Evolutionary conservation across 1,284 basidiomycete genomes (phyloP).

Genomic region (Trichosporon ovoides): DNA sequence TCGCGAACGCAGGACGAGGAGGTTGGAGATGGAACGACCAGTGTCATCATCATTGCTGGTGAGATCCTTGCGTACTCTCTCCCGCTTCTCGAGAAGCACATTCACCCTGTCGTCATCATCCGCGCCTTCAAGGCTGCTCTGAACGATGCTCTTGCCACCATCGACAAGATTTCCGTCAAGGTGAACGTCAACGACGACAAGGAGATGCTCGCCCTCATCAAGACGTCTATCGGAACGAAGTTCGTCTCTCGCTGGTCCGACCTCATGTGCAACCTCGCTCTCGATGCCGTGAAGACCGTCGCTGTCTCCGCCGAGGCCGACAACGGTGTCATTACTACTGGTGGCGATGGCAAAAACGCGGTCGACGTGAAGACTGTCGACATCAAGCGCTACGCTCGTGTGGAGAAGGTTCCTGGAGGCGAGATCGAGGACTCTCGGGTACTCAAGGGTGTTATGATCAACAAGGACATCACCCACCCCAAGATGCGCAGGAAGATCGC

Average conservation of each 20-base stretch:
- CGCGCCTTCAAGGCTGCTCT: constrained; percentile 95
- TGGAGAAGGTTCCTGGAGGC: constrained; percentile 95
- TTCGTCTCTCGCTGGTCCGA: constrained; percentile 95
- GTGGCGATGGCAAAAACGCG: constrained; percentile 20
- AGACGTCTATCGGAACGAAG: constrained; percentile 98
- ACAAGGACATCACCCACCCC: constrained; percentile 98
- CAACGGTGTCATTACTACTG: constrained; percentile 50
- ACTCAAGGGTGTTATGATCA: constrained; percentile 88
- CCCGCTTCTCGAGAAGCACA: constrained; percentile 81
- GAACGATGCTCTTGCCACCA: constrained; percentile 80
- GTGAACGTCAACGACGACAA: constrained; percentile 82
- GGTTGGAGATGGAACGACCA: constrained; percentile 95
- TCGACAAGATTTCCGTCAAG: constrained; percentile 69
- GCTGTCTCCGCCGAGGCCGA: constrained; percentile 53
- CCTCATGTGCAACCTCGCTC: constrained; percentile 91
- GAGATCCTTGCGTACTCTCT: constrained; percentile 37
- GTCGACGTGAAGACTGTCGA: constrained; percentile 77
- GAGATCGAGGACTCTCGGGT: constrained; percentile 92
- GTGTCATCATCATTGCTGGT: constrained; percentile 72
- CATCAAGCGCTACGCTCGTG: constrained; percentile 94
- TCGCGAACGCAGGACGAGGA: constrained; percentile 96
- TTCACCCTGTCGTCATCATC: constrained; percentile 98
- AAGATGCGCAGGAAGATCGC: constrained; percentile 90
- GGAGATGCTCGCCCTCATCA: constrained; percentile 95
- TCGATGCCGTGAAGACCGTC: constrained; percentile 86